These are phyloP conservation scores for Lolium rigidum DNA, from an alignment of 176 grass and related monocot genomes.

Conservation along the genomic window DNA sequence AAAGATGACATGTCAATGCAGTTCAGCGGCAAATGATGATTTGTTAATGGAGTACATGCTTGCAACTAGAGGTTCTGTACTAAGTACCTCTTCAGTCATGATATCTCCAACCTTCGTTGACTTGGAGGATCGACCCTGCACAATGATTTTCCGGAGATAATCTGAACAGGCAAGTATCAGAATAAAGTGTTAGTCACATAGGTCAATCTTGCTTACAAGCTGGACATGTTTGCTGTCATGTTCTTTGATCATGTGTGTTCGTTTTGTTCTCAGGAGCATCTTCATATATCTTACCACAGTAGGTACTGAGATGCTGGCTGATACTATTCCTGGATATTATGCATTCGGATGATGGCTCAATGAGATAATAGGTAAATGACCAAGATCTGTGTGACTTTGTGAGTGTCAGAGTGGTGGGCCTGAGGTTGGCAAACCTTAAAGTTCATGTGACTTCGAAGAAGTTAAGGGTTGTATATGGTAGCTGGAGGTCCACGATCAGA, in stretches of 20 bases:
- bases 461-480: background rate
- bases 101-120: constrained; percentile 99
- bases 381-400: background rate
- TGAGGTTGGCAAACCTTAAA: background rate
- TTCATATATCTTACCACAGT: background rate
- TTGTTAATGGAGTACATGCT: background rate
- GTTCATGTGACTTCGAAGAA: background rate
- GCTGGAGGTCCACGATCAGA: constrained; percentile 11
- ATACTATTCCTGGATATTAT: background rate
- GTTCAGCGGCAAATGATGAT: background rate
- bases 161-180: constrained; percentile 42
- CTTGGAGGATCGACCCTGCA: constrained; percentile 97
- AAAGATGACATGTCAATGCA: constrained; percentile 30
- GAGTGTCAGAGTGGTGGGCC: background rate
- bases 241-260: background rate
- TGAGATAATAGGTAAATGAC: background rate
- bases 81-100: constrained; percentile 94
- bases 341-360: background rate
- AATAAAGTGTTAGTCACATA: background rate
- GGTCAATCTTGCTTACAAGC: constrained; percentile 1
- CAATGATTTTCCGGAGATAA: constrained; percentile 99
- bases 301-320: background rate
- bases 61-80: background rate
- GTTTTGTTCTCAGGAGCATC: background rate
- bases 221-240: background rate